phyloP scores from a whole-genome alignment of 2,329 filamentous ascomycete genomes.

The Onygenales sp. region DNA sequence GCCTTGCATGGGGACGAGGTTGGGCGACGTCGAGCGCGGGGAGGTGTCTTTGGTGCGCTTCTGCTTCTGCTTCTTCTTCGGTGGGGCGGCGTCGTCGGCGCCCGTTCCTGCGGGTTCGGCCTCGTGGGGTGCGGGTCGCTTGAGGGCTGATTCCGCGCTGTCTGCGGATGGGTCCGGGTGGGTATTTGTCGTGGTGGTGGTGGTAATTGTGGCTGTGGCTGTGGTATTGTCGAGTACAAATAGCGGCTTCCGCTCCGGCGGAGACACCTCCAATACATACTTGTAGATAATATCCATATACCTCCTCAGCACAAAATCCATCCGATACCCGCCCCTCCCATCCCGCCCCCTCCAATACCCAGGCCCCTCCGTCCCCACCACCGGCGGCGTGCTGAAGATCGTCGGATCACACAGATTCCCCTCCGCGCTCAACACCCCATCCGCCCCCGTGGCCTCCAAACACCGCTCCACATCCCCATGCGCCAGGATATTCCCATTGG shows the following conservation, averaged over 20 bases:
- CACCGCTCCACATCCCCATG: constrained; percentile 68
- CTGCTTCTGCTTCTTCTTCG: constrained; percentile 34
- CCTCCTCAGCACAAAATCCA: constrained; percentile 77
- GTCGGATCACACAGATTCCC: constrained; percentile 87
- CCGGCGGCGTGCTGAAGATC: constrained; percentile 65
- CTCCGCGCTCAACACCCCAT: constrained; percentile 93
- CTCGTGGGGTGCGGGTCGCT: neutral
- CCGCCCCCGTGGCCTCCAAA: constrained; percentile 72
- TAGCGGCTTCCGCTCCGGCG: constrained; percentile 58
- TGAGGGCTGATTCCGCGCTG: too few species aligned
- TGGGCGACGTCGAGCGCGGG: constrained; percentile 47
- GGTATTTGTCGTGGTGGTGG: constrained; percentile 13
- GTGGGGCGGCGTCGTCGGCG: constrained; percentile 35
- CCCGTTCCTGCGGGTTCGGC: constrained; percentile 8
- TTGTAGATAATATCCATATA: constrained; percentile 86
- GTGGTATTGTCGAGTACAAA: constrained; percentile 54
- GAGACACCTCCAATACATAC: constrained; percentile 59
- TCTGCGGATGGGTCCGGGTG: constrained; percentile 18
- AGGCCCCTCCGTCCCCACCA: constrained; percentile 44
- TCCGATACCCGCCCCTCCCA: constrained; percentile 73
- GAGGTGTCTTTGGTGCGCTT: constrained; percentile 32
- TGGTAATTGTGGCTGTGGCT: constrained; percentile 17
- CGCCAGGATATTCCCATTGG: constrained; percentile 88
- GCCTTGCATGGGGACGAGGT: constrained; percentile 72
- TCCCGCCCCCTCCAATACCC: constrained; percentile 73